A percentile compares a stretch with the other conserved stretches of the same genome.
phyloP scores from a whole-genome alignment of 495 filamentous ascomycete genomes.

The Lichina pygmaea region DNA sequence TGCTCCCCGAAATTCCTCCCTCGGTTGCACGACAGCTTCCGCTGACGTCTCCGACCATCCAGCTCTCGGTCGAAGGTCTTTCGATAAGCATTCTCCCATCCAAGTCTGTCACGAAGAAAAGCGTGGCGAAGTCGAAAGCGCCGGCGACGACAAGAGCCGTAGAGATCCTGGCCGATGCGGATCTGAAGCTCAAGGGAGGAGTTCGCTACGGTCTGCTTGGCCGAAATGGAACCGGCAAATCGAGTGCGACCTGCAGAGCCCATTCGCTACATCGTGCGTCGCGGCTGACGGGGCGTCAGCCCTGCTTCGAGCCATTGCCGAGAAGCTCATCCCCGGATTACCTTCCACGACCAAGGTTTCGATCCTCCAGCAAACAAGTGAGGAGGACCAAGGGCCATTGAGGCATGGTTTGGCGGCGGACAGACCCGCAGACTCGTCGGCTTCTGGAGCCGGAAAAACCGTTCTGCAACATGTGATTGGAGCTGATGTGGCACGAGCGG shows the following conservation, averaged over 20 bases:
- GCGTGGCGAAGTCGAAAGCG: conserved; percentile 11
- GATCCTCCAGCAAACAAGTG: conserved; percentile 42
- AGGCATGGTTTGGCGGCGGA: conserved; percentile 7
- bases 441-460: conserved; percentile 7
- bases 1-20: not conserved
- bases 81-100: conserved; percentile 25
- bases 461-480: conserved; percentile 44
- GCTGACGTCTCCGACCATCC: not conserved
- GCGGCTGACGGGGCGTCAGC: conserved; percentile 15
- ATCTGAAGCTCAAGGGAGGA: conserved; percentile 40
- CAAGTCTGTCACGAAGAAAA: conserved; percentile 10
- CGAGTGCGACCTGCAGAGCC: conserved; percentile 22
- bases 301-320: conserved; percentile 42
- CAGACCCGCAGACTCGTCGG: conserved; percentile 5
- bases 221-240: conserved; percentile 58
- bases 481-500: conserved; percentile 31
- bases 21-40: not conserved
- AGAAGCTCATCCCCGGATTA: conserved; percentile 57
- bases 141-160: conserved; percentile 23
- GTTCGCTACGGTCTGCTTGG: conserved; percentile 48
- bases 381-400: conserved; percentile 3
- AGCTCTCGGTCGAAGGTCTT: conserved; percentile 44
- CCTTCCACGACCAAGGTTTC: conserved; percentile 36
- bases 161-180: conserved; percentile 41
- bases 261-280: not conserved